Evolutionary conservation across 805 yeast species (phyloP).

Genomic region (Ogataea thermomethanolica): DNA sequence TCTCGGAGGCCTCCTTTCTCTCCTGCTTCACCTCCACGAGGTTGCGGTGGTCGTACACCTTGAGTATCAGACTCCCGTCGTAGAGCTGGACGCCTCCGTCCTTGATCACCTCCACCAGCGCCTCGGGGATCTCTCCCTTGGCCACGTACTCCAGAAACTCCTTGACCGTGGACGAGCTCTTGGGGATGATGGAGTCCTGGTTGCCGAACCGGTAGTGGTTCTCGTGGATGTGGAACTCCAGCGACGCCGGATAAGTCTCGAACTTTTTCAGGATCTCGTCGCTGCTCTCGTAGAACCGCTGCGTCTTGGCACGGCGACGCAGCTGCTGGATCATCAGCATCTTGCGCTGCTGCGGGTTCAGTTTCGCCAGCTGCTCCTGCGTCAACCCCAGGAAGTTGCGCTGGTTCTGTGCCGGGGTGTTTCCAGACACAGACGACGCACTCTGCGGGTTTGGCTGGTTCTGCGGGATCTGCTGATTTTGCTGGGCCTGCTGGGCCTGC

Average conservation of each 20-base stretch:
- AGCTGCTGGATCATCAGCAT: slow-evolving; percentile 40
- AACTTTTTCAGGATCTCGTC: slow-evolving; percentile 74
- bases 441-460: slow-evolving; percentile 19
- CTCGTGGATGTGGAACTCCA: slow-evolving; percentile 87
- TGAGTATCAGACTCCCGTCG: slow-evolving; percentile 85
- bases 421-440: too few species aligned
- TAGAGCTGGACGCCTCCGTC: slow-evolving; percentile 82
- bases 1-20: slow-evolving; percentile 3
- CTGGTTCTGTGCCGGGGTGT: slow-evolving; percentile 18
- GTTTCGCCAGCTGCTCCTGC: slow-evolving; percentile 31
- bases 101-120: slow-evolving; percentile 81
- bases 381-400: slow-evolving; percentile 26
- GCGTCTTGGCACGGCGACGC: slow-evolving; percentile 42
- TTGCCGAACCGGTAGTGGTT: slow-evolving; percentile 90
- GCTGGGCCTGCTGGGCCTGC: slow-evolving; percentile 24
- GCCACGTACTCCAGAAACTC: slow-evolving; percentile 79
- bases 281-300: slow-evolving; percentile 65
- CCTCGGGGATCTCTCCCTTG: slow-evolving; percentile 80
- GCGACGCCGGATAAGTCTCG: slow-evolving; percentile 70
- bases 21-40: slow-evolving; percentile 24
- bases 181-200: slow-evolving; percentile 82
- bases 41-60: slow-evolving; percentile 81
- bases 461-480: slow-evolving; percentile 24
- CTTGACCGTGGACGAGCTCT: slow-evolving; percentile 70
- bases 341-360: slow-evolving; percentile 41